phyloP scores from a whole-genome alignment of 352 stramenopile genomes.

The Phytophthora melonis region DNA sequence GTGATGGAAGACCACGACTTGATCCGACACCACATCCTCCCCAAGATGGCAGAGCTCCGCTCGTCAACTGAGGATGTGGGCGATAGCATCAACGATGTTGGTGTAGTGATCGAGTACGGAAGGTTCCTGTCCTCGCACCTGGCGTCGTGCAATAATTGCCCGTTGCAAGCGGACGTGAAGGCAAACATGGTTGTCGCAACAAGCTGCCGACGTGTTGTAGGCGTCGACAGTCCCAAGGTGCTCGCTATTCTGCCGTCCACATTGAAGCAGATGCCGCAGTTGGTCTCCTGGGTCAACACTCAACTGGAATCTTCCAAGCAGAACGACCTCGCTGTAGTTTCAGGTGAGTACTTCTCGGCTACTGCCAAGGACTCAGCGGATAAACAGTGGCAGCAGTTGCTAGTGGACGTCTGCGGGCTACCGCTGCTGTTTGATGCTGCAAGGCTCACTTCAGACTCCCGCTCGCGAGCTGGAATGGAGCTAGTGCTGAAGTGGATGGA shows the following conservation, averaged over 20 bases:
- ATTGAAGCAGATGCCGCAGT: slow-evolving; percentile 24
- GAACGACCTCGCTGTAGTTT: slow-evolving; percentile 24
- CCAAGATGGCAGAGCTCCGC: slow-evolving; percentile 42
- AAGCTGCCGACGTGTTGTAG: slow-evolving; percentile 23
- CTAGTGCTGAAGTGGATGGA: slow-evolving; percentile 62
- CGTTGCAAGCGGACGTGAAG: slow-evolving; percentile 40
- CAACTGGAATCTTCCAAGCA: slow-evolving; percentile 18
- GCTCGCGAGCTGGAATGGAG: slow-evolving; percentile 34
- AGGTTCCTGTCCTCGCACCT: slow-evolving; percentile 51
- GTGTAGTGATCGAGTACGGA: slow-evolving; percentile 38
- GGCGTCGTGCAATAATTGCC: slow-evolving; percentile 38
- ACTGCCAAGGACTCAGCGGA: slow-evolving; percentile 13
- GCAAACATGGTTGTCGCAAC: slow-evolving; percentile 45
- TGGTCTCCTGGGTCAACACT: slow-evolving; percentile 39
- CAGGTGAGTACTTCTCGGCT: slow-evolving; percentile 28
- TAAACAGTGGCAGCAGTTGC: slow-evolving; percentile 40
- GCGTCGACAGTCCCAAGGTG: slow-evolving; percentile 18
- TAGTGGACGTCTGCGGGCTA: slow-evolving; percentile 54
- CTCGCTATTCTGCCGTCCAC: slow-evolving; percentile 46
- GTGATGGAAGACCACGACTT: slow-evolving; percentile 79
- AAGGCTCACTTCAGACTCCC: slow-evolving; percentile 21
- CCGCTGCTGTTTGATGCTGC: slow-evolving; percentile 47
- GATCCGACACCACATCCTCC: slow-evolving; percentile 69
- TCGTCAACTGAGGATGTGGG: background rate
- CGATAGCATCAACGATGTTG: background rate